Evolutionary conservation across 345 rosid genomes (phyloP).

Genomic region (Eucalyptus sp.): DNA sequence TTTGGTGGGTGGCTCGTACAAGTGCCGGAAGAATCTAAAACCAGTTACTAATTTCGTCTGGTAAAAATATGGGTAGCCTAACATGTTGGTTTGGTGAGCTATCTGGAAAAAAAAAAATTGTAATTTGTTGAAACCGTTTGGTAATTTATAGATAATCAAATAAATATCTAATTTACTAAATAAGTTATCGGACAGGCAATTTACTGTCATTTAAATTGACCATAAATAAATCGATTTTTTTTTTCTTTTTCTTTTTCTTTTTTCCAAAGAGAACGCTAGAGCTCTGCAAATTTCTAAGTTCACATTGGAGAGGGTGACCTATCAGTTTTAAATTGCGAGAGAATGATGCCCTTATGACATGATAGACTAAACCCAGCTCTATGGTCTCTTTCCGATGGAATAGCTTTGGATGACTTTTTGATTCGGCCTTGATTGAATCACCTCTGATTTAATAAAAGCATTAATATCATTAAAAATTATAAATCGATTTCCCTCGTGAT

Average conservation of each 20-base stretch:
- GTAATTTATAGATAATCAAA: background rate
- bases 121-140: background rate
- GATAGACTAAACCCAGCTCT: background rate
- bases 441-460: background rate
- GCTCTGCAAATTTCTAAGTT: background rate
- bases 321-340: background rate
- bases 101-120: background rate
- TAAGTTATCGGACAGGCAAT: background rate
- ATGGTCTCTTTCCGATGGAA: background rate
- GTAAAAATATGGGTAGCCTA: background rate
- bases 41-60: background rate
- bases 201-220: background rate
- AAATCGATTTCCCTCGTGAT: accelerated
- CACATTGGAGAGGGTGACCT: background rate
- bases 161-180: no score
- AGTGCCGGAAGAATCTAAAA: background rate
- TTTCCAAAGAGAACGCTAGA: background rate
- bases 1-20: background rate
- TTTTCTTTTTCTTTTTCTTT: background rate
- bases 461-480: background rate
- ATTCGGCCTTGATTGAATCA: background rate
- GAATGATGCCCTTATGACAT: background rate
- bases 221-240: background rate
- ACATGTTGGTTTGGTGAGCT: background rate
- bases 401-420: background rate